Base-by-base conservation (phyloP, 768 basidiomycete species). In the Fomitopsis serialis region DNA sequence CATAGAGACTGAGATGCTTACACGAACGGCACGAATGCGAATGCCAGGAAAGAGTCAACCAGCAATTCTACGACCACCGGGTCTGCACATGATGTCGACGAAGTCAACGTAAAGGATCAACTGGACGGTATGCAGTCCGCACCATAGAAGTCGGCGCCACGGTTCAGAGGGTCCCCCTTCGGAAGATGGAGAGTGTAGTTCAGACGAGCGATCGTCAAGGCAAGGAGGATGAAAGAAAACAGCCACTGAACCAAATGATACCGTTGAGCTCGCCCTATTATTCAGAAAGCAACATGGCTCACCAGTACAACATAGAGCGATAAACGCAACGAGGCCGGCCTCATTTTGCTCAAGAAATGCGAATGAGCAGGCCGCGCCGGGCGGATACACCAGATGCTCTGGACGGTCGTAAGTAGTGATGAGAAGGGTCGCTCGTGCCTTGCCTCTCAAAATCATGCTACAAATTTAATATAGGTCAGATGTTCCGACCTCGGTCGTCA, bases 11-110 rank as follows among this genome's bases (percentile, higher is more conserved):
- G 46, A 19, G 2, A 47, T 19, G 58, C 67, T 51, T 21, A 66
- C 67, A 66, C 58, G 27, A 61, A 50, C 2, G 61, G 61, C 1
- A 58, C 55, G 11, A 59, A 56, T 0, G 58, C 51, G 0, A 67
- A 45, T 2, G 61, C 49, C 8, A 68, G 50, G 1, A 67, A 22
- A 10, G 66, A 61, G 35, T 58, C 54, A 21, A 66, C 63, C 13
- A 68, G 60, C 13, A 68, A 54, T n/a, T 66, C 65, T 2, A 54
- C 65, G 29, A 68, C 62, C 37, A 63, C 61, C 0, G 61, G 61
- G 52, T 68, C 67, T 68, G 42, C 12, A 11, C 9, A 13, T 12
- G n/a, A 22, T 40, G 50, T 54, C 15, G 51, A 25, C 24, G 12
- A 23, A 36, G n/a, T n/a, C n/a, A n/a, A n/a, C n/a, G n/a, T n/a